phyloP scores from a whole-genome alignment of 2,329 filamentous ascomycete species.

The Calonectria ilicicola region DNA sequence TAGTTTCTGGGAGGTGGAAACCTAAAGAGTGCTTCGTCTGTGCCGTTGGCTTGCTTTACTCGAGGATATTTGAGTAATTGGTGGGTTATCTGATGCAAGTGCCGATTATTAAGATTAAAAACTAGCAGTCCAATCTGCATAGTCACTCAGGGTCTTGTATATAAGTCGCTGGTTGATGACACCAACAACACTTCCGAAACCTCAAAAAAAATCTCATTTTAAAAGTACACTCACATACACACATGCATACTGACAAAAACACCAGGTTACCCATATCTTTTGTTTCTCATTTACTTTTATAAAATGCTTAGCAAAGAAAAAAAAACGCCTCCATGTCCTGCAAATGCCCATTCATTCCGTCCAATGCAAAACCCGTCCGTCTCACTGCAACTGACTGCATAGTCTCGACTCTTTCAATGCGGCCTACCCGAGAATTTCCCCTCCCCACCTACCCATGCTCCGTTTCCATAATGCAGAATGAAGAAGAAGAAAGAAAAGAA shows the following conservation, averaged over 20 bases:
- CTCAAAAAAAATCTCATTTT: not conserved
- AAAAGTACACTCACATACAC: not conserved
- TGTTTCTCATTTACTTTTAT: constrained; percentile 10
- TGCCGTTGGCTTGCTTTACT: not conserved
- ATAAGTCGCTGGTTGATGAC: not conserved
- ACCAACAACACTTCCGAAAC: not conserved
- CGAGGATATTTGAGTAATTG: not conserved
- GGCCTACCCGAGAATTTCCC: not conserved
- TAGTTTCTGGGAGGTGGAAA: not conserved
- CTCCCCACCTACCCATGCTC: not conserved
- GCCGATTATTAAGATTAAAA: not conserved
- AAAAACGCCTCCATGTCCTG: constrained; percentile 7
- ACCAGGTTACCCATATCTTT: not conserved
- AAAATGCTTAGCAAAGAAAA: not conserved
- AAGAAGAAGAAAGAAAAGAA: not conserved
- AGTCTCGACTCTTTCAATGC: not conserved
- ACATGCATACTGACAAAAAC: not conserved
- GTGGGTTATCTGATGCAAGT: not conserved
- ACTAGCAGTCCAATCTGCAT: not conserved
- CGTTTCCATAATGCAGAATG: not conserved
- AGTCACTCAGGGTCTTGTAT: no score
- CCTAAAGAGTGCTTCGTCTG: not conserved
- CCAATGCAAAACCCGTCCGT: not conserved
- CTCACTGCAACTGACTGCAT: not conserved
- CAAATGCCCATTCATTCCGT: constrained; percentile 9